Base-by-base conservation (phyloP, 1,284 basidiomycete species). In the Cutaneotrichosporon sp. region DNA sequence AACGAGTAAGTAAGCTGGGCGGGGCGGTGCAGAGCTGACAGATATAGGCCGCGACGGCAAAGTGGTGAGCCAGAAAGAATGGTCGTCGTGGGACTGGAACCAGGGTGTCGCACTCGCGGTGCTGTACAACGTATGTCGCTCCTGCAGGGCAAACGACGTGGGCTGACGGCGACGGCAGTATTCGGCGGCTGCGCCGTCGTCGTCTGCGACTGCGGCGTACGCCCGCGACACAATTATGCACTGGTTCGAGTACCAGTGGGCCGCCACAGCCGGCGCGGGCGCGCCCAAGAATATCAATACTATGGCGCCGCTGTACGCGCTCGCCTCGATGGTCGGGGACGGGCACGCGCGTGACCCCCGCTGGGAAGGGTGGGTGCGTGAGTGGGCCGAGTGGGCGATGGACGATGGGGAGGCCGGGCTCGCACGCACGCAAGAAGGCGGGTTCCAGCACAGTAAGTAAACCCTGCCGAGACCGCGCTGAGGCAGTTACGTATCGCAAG, bases 201-300 rank as follows among this genome's bases (percentile, higher is more conserved):
- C 78, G 8, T 74, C 75, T 2, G 76, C 79, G 52, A 51, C 68
- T 14, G 67, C 69, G 14, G 30, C 40, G 14, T 46, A 55, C 38
- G 58, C 61, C 0, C 65, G 81, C 13, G 56, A 73, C 14, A 79
- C 81, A 39, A 72, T 77, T n/a, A 64, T 79, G 41, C 65, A 64
- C 35, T 83, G 81, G 81, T 82, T 82, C 67, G 66, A 69, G 8
- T 75, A 77, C 48, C 77, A 79, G 14, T 79, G 80, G 56, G 73
- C 75, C 42, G 70, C 79, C 26, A 59, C 58, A 3, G 46, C 51
- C 12, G 60, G 55, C 8, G 54, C 56, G n/a, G 80, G 79, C 10
- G 80, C 80, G 3, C 80, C 80, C 13, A 81, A 82, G 77, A 83
- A 83, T 63, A 80, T 83, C 55, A 82, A 82, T 65, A 83, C 81